Conservation (phyloP, 768 basidiomycete genomes). For the Boletales sp. region DNA sequence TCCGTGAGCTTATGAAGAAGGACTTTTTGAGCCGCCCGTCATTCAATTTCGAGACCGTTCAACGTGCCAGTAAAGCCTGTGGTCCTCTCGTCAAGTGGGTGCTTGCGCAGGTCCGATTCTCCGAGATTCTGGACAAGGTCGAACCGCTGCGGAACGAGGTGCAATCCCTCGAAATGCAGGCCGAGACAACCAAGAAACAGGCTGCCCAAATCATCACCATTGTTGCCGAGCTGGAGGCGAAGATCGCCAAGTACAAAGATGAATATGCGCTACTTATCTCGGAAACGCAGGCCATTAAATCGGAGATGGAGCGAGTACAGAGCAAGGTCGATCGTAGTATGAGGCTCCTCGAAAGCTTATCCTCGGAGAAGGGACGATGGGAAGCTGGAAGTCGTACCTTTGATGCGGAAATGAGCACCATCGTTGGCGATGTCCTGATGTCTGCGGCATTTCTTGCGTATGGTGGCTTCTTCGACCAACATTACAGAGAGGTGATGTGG, state of each 20-base stretch:
- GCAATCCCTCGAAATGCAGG: slow-evolving; percentile 86
- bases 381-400: slow-evolving; percentile 93
- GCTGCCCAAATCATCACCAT: slow-evolving; percentile 86
- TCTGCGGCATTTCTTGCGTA: slow-evolving; percentile 97
- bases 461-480: slow-evolving; percentile 97
- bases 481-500: slow-evolving; percentile 97
- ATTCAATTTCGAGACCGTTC: slow-evolving; percentile 93
- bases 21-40: slow-evolving; percentile 89
- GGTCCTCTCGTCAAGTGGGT: slow-evolving; percentile 99
- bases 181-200: slow-evolving; percentile 93
- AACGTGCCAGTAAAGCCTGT: slow-evolving; percentile 94
- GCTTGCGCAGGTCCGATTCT: slow-evolving; percentile 93
- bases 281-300: slow-evolving; percentile 95
- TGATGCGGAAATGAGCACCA: slow-evolving; percentile 97
- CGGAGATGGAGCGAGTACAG: slow-evolving; percentile 97
- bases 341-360: slow-evolving; percentile 90
- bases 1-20: slow-evolving; percentile 88
- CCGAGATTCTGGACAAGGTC: slow-evolving; percentile 95
- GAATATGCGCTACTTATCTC: slow-evolving; percentile 97
- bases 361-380: slow-evolving; percentile 93
- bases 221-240: slow-evolving; percentile 88
- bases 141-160: slow-evolving; percentile 97
- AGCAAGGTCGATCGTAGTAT: slow-evolving; percentile 96
- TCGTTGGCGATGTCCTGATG: slow-evolving; percentile 93
- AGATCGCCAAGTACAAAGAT: slow-evolving; percentile 92